These are phyloP conservation scores for Physocladia obscura DNA, from an alignment of 192 early-diverging fungal species.

Conservation along the genomic window DNA sequence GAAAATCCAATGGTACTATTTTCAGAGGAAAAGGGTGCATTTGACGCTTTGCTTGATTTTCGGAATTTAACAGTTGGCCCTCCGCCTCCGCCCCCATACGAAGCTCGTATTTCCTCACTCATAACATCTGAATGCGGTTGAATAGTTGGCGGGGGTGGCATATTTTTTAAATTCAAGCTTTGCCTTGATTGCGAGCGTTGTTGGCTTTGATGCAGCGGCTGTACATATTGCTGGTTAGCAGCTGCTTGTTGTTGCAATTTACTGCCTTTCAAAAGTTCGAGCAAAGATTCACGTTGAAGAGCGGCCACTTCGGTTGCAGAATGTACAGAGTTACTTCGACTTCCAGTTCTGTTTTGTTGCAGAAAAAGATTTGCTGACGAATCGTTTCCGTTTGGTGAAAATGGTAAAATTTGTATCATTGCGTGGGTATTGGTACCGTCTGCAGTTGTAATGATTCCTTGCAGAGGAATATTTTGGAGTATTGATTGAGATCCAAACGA, in stretches of 20 bases:
- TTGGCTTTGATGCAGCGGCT: not conserved
- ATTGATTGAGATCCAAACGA: not conserved
- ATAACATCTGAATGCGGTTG: not conserved
- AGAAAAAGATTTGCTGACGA: not conserved
- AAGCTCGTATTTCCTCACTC: slow-evolving; percentile 13
- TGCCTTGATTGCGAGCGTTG: not conserved
- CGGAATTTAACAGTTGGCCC: slow-evolving; percentile 5
- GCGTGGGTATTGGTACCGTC: slow-evolving; percentile 20
- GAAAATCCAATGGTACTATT: too few species aligned
- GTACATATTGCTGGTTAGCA: not conserved
- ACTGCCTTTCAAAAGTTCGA: not conserved
- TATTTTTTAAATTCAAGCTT: not conserved
- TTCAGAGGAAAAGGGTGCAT: too few species aligned
- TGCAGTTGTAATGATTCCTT: slow-evolving; percentile 21
- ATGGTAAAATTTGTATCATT: slow-evolving; percentile 24
- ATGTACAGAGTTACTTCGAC: not conserved
- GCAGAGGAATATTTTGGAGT: slow-evolving; percentile 9
- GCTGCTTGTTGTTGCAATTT: not conserved
- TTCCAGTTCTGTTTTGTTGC: not conserved
- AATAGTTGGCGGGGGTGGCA: slow-evolving; percentile 12
- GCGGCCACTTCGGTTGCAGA: not conserved
- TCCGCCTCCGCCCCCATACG: slow-evolving; percentile 18
- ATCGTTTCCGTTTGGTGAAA: not conserved
- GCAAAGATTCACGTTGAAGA: slow-evolving; percentile 14
- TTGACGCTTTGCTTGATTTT: not conserved